Evolutionary conservation across 2,329 filamentous ascomycete species (phyloP), one percentile per base, ranked within the genome.

Genomic region (Aspergillus felis): DNA sequence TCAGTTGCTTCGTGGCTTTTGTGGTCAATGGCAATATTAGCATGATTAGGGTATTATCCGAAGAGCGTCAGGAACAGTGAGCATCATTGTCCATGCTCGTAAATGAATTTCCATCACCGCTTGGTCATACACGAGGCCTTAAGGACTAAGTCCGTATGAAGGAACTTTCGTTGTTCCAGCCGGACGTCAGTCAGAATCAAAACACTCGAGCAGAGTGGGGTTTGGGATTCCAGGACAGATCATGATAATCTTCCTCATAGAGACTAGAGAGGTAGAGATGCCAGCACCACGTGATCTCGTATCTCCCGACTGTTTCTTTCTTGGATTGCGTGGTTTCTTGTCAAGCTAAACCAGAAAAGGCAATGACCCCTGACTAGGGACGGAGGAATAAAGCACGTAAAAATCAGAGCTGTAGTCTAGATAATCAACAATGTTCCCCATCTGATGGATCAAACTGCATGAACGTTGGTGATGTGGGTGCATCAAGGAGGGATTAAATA

Each of bases 71-170:
- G 52, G 47, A 58, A 58, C 32, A 38, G 24, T 32, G 47, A 55
- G 41, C 14, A 7, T 14, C 2, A 32, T 32, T 5, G 28, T 55
- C 44, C 46, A 56, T 53, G 53, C 52, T 58, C 55, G 53, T 53
- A 24, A 50, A 50, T 52, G 50, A 60, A 46, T 57, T 56, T 51
- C 27, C 55, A 60, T 53, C 52, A 58, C 44, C 44, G 42, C 53
- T 50, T 51, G 50, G 38, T 57, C 12, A 35, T 35, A 14, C 32
- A 14, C 12, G 12, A 35, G 32, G 12, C 4, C 32, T 17, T 35
- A 14, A 35, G 12, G 12, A 12, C 32, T 14, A 35, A 35, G 32
- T 12, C 32, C 5, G 32, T 6, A 17, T 17, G 32, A 14, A 35
- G 12, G 12, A 6, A 17, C 32, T 4, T 17, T 35, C 4, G 32